Base-by-base conservation (phyloP, 148 eudicot genomes). In the Agrostemma githago region DNA sequence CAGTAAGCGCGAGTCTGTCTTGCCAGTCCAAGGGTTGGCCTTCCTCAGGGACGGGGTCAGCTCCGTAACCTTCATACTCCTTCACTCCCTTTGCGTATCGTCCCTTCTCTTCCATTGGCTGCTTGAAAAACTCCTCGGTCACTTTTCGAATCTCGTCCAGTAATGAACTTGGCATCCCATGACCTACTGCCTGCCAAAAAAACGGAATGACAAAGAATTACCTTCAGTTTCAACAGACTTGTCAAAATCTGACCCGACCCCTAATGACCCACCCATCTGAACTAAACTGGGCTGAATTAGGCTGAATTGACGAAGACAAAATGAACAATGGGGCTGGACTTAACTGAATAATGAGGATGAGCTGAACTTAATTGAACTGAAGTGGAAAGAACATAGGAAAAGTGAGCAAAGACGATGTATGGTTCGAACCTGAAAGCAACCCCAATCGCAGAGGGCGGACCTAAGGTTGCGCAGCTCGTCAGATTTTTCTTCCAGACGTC, bases 1-100 rank as follows among this genome's bases (percentile, higher is more conserved):
- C 68, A 15, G 11, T 5, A 64, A 64, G 46, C 15, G 40, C 14
- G 19, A 64, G 39, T 44, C 68, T 64, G 19, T 64, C 68, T 14
- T 64, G 68, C 68, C 68, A 64, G 44, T 38, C 68, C 44, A 64
- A 39, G 68, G 68, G 68, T 64, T 64, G 68, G 8, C 68, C 44
- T 64, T 38, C 68, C 68, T 64, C 68, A 14, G 68, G 68, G 19
- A 64, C 19, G 39, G 68, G 68, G 20, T 64, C 68, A 64, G 43
- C 68, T 64, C 44, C 68, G 39, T 64, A 64, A 39, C 68, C 68
- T 39, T 64, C 68, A 15, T 37, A 14, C 2, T 64, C 44, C 2
- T 64, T 8, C 43, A 64, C 68, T 3, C 44, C 44, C 68, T 64
- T 64, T 8, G 17, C 68, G 44, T 64, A 64, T 64, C 15, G 38